Evolutionary conservation across 208 protist species (phyloP).

Genomic region (Sergeia podlipaevii): DNA sequence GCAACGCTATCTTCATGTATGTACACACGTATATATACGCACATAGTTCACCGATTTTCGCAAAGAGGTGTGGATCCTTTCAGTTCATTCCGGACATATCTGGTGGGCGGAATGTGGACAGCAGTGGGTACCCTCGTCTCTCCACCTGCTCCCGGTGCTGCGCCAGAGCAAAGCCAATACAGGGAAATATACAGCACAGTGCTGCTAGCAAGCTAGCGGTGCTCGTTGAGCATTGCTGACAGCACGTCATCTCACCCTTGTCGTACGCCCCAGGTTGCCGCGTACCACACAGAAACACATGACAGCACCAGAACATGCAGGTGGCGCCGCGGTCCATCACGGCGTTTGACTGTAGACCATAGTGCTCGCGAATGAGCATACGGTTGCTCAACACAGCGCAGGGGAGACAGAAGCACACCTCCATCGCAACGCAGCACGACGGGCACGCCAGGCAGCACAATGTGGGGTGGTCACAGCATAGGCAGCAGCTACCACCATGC

Average conservation of each 20-base stretch:
- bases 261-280: too few species aligned
- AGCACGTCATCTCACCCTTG: slow-evolving; percentile 24
- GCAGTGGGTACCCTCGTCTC: slow-evolving; percentile 29
- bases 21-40: too few species aligned
- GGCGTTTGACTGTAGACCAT: slow-evolving; percentile 26
- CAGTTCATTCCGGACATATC: slow-evolving; percentile 21
- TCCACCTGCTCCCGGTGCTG: slow-evolving; percentile 41
- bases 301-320: slow-evolving; percentile 32
- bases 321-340: slow-evolving; percentile 16
- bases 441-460: slow-evolving; percentile 26
- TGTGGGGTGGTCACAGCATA: slow-evolving; percentile 22
- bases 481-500: slow-evolving; percentile 17
- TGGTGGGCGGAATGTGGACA: slow-evolving; percentile 14
- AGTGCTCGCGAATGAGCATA: slow-evolving; percentile 44
- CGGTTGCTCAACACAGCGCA: slow-evolving; percentile 49
- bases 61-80: too few species aligned
- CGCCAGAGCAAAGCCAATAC: slow-evolving; percentile 29
- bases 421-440: slow-evolving; percentile 28
- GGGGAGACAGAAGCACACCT: slow-evolving; percentile 37
- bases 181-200: slow-evolving; percentile 29
- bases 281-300: slow-evolving; percentile 18
- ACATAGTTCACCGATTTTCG: too few species aligned
- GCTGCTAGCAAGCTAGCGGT: slow-evolving; percentile 22
- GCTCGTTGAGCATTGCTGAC: slow-evolving; percentile 20
- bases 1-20: too few species aligned